Evolutionary conservation across 495 filamentous ascomycete genomes (phyloP).

Genomic region (Talaromyces liani): DNA sequence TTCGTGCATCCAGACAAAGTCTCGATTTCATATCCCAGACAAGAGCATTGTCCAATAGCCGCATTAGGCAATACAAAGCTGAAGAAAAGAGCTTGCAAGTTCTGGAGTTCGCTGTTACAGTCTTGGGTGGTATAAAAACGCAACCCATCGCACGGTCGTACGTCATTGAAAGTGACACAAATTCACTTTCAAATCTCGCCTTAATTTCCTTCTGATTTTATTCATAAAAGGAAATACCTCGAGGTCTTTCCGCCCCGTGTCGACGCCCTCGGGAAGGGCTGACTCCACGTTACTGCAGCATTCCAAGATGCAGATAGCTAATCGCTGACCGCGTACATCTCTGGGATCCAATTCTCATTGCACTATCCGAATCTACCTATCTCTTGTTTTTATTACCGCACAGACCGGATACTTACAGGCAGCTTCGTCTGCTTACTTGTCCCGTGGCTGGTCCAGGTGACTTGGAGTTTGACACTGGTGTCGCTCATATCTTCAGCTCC

Average conservation of each 20-base stretch:
- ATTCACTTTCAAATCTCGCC: neutral
- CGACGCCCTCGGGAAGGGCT: constrained; percentile 41
- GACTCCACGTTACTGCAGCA: constrained; percentile 37
- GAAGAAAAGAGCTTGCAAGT: neutral
- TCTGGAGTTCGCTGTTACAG: neutral
- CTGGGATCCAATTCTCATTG: constrained; percentile 35
- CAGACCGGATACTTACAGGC: constrained; percentile 25
- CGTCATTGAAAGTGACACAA: constrained; percentile 6
- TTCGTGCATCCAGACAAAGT: neutral
- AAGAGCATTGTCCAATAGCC: neutral
- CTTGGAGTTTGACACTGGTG: constrained; percentile 32
- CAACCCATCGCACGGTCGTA: constrained; percentile 1
- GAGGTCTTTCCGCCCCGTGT: constrained; percentile 10
- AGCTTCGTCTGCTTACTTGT: constrained; percentile 28
- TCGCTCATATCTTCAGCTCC: constrained; percentile 22
- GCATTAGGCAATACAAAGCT: neutral
- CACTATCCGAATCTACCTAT: constrained; percentile 27
- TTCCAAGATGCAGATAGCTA: constrained; percentile 47
- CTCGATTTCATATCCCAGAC: neutral
- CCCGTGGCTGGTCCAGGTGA: constrained; percentile 40
- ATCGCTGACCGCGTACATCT: constrained; percentile 33
- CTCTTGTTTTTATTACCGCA: constrained; percentile 12
- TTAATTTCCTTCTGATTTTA: neutral
- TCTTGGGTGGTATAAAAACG: constrained; percentile 1
- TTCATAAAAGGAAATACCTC: neutral